phyloP scores from a whole-genome alignment of 257 asterid species.

The Solanum bukasovii region DNA sequence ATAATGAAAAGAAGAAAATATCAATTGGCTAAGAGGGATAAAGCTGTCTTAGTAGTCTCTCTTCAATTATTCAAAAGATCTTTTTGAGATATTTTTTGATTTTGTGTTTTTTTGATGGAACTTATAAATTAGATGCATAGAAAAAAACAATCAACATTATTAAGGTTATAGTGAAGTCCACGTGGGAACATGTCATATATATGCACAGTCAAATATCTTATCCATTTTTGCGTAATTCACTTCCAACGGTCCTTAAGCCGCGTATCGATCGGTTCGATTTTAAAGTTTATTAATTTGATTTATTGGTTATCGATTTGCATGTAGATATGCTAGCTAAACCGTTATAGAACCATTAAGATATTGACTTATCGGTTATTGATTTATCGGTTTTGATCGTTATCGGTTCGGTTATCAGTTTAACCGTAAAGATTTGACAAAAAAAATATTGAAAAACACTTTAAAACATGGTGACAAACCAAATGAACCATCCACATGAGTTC shows the following conservation, averaged over 20 bases:
- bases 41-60: background rate
- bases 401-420: no score
- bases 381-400: no score
- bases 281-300: rapidly evolving
- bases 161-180: background rate
- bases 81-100: background rate
- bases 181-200: background rate
- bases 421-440: no score
- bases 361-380: no score
- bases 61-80: background rate
- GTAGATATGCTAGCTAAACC: no score
- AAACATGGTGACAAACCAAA: no score
- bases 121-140: background rate
- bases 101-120: background rate
- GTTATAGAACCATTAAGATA: no score
- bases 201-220: background rate
- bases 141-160: background rate
- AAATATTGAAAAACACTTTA: no score
- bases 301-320: no score
- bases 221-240: background rate
- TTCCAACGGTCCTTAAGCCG: no score
- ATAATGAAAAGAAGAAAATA: background rate
- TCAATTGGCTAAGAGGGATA: background rate
- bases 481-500: no score
- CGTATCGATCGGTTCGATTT: no score